Evolutionary conservation across 179 eudicot genomes (phyloP).

Genomic region (Patellifolia procumbens): DNA sequence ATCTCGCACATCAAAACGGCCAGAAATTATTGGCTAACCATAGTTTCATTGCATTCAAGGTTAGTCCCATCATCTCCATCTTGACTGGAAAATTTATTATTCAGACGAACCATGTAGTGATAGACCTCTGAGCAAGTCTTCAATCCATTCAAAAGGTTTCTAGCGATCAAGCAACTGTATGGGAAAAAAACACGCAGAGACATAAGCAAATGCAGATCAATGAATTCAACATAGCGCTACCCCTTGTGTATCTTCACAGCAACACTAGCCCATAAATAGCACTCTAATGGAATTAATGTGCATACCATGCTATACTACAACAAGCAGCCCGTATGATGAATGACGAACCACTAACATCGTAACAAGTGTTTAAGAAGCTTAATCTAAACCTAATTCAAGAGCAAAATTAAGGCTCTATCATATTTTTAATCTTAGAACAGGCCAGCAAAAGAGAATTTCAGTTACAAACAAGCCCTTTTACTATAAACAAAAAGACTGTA

Average conservation of each 20-base stretch:
- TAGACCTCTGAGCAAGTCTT: slow-evolving; percentile 83
- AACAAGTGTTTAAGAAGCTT: background rate
- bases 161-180: slow-evolving; percentile 86
- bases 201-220: background rate
- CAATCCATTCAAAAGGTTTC: slow-evolving; percentile 83
- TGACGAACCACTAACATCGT: background rate
- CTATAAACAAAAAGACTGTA: background rate
- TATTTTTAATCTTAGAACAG: background rate
- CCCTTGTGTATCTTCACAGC: background rate
- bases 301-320: background rate
- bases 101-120: slow-evolving; percentile 61
- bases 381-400: background rate
- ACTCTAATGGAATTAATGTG: background rate
- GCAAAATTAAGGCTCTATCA: background rate
- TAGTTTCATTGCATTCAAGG: slow-evolving; percentile 49
- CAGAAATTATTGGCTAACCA: slow-evolving; percentile 43
- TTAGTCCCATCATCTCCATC: slow-evolving; percentile 59
- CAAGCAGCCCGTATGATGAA: background rate
- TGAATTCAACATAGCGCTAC: background rate
- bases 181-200: slow-evolving; percentile 10
- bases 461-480: background rate
- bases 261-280: background rate
- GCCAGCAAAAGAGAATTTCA: background rate
- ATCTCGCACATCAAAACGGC: background rate
- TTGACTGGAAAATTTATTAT: slow-evolving; percentile 48